Conservation (phyloP, 2,329 filamentous ascomycete species). For the Colletotrichum higginsianum region DNA sequence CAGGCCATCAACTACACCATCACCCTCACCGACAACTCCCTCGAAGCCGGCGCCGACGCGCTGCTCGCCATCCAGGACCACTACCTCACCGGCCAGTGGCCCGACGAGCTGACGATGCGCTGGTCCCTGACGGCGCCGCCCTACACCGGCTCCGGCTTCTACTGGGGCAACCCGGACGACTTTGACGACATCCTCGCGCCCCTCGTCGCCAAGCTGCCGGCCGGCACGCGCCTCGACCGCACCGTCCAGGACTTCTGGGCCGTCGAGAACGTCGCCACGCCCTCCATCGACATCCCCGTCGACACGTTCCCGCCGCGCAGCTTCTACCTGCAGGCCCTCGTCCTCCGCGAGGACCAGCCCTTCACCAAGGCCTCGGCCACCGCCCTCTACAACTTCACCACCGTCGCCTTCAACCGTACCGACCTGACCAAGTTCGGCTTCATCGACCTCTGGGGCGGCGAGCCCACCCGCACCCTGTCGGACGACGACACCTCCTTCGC, state of each 20-base stretch:
- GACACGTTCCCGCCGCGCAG: conserved; percentile 38
- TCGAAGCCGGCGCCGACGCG: conserved; percentile 29
- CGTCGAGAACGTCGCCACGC: conserved; percentile 40
- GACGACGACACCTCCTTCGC: conserved; percentile 54
- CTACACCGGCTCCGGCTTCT: conserved; percentile 40
- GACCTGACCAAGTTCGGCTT: conserved; percentile 41
- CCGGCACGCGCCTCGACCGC: conserved; percentile 31
- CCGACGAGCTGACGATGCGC: conserved; percentile 40
- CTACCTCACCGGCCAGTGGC: conserved; percentile 34
- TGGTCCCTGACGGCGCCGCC: conserved; percentile 38
- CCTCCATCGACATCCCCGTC: conserved; percentile 32
- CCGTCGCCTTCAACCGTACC: conserved; percentile 40
- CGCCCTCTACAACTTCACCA: conserved; percentile 35
- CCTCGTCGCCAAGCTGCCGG: conserved; percentile 34
- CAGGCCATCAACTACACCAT: conserved; percentile 40
- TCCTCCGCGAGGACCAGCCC: conserved; percentile 39
- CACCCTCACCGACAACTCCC: conserved; percentile 32
- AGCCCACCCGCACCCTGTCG: conserved; percentile 49
- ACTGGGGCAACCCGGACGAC: conserved; percentile 40
- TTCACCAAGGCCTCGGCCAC: conserved; percentile 37
- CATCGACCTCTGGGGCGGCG: conserved; percentile 42
- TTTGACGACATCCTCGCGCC: conserved; percentile 40
- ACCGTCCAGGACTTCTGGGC: conserved; percentile 41
- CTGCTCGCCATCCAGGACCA: conserved; percentile 40
- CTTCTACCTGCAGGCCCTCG: conserved; percentile 42